Conservation (phyloP, 164 flowering plant species). For the Buxus sempervirens region DNA sequence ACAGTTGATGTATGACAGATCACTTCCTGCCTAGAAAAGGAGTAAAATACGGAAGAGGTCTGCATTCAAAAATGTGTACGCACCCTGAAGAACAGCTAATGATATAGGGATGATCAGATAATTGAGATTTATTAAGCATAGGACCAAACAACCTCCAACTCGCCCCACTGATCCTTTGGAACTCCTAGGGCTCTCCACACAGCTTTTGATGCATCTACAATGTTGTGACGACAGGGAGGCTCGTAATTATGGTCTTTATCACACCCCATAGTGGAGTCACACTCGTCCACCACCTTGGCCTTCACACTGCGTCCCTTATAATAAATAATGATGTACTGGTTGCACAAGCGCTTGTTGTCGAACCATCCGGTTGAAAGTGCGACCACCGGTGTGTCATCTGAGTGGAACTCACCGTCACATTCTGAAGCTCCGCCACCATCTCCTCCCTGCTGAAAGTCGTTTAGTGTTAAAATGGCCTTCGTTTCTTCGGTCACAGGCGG, state of each 20-base stretch:
- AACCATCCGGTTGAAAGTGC: conserved; percentile 8
- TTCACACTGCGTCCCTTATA: neutral
- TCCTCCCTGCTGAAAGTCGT: conserved; percentile 2
- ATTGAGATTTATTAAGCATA: too few species aligned
- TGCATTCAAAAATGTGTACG: too few species aligned
- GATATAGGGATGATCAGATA: too few species aligned
- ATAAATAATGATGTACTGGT: conserved; percentile 7
- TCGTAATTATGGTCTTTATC: neutral
- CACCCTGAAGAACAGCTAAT: too few species aligned
- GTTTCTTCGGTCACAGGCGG: conserved; percentile 2
- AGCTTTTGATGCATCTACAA: conserved; percentile 36
- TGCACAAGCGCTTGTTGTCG: neutral
- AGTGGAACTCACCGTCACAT: conserved; percentile 5
- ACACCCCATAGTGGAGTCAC: conserved; percentile 1
- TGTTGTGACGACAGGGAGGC: conserved; percentile 23
- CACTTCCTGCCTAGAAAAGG: too few species aligned
- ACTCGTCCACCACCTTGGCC: conserved; percentile 15
- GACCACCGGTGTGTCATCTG: neutral
- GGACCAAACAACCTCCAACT: too few species aligned
- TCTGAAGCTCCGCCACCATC: conserved; percentile 9
- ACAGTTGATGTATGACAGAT: too few species aligned
- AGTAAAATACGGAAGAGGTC: too few species aligned
- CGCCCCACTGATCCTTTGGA: too few species aligned
- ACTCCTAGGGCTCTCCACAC: conserved; percentile 39
- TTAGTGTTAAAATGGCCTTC: neutral